These are phyloP conservation scores for Candida insectalens DNA, from an alignment of 805 yeast species.

Conservation along the genomic window DNA sequence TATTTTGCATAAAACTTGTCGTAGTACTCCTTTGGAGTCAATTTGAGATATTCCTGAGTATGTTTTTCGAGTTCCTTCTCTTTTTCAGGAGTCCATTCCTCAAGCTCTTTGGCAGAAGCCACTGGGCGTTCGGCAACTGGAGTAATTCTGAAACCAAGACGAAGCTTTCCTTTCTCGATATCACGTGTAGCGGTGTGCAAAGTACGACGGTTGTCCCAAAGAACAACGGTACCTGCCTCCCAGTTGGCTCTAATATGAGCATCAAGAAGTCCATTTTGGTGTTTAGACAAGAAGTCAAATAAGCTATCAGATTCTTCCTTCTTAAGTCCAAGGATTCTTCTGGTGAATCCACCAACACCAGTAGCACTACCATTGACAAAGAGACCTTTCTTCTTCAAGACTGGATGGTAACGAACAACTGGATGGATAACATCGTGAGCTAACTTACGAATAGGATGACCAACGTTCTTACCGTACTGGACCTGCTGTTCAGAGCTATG, in stretches of 20 bases:
- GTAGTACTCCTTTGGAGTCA: slow-evolving; percentile 15
- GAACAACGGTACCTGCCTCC: slow-evolving; percentile 59
- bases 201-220: slow-evolving; percentile 73
- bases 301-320: slow-evolving; percentile 59
- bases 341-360: slow-evolving; percentile 40
- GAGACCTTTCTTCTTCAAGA: slow-evolving; percentile 48
- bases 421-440: slow-evolving; percentile 60
- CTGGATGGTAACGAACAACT: slow-evolving; percentile 63
- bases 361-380: slow-evolving; percentile 31
- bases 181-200: slow-evolving; percentile 64
- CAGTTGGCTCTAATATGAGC: slow-evolving; percentile 62
- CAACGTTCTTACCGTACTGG: slow-evolving; percentile 36
- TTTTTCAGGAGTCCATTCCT: slow-evolving; percentile 21
- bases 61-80: slow-evolving; percentile 11
- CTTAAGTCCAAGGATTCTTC: slow-evolving; percentile 62
- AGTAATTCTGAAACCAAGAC: slow-evolving; percentile 72
- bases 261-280: slow-evolving; percentile 42
- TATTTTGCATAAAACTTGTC: slow-evolving; percentile 4
- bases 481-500: slow-evolving; percentile 73
- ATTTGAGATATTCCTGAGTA: slow-evolving; percentile 8
- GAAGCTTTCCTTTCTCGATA: slow-evolving; percentile 53
- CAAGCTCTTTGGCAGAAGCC: slow-evolving; percentile 20
- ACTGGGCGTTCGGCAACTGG: slow-evolving; percentile 64
- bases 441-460: slow-evolving; percentile 58
- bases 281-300: slow-evolving; percentile 44